Conservation (phyloP, 495 filamentous ascomycete genomes). For the Mytilinidion resinicola region DNA sequence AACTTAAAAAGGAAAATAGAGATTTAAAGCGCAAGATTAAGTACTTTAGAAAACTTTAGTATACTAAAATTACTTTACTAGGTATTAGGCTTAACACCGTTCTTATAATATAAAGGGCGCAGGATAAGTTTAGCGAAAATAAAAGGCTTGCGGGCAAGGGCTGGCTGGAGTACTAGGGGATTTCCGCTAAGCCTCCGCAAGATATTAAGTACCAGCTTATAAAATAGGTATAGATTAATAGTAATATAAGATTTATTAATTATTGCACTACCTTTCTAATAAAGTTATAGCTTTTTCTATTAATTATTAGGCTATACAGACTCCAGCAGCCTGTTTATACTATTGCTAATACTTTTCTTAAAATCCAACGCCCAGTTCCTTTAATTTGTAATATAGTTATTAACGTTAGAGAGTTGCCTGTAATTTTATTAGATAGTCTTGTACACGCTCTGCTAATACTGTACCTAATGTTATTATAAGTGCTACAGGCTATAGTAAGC, state of each 20-base stretch:
- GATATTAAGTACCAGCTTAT: not conserved
- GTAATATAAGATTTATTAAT: constrained; percentile 2
- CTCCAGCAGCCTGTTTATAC: not conserved
- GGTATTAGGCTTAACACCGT: not conserved
- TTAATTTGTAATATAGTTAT: not conserved
- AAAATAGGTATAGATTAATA: not conserved
- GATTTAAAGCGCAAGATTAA: not conserved
- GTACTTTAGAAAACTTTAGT: not conserved
- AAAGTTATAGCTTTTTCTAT: not conserved
- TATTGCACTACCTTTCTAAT: not conserved
- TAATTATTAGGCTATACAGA: not conserved
- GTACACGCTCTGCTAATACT: not conserved
- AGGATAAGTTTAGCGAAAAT: not conserved
- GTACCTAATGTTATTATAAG: not conserved
- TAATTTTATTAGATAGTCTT: not conserved
- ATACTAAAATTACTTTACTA: constrained; percentile 1
- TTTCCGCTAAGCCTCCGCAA: not conserved
- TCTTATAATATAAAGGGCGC: constrained; percentile 1
- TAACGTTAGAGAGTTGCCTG: not conserved
- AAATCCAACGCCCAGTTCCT: not conserved
- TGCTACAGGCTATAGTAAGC: not conserved
- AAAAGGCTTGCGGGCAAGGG: not conserved
- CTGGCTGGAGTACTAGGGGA: not conserved
- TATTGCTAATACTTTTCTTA: not conserved
- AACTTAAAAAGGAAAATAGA: too few species aligned